Percentiles rank a stretch among this genome's conserved stretches.
These are phyloP conservation scores for Blumeria hordei DNA, from an alignment of 2,329 filamentous ascomycete species.

Conservation along the genomic window DNA sequence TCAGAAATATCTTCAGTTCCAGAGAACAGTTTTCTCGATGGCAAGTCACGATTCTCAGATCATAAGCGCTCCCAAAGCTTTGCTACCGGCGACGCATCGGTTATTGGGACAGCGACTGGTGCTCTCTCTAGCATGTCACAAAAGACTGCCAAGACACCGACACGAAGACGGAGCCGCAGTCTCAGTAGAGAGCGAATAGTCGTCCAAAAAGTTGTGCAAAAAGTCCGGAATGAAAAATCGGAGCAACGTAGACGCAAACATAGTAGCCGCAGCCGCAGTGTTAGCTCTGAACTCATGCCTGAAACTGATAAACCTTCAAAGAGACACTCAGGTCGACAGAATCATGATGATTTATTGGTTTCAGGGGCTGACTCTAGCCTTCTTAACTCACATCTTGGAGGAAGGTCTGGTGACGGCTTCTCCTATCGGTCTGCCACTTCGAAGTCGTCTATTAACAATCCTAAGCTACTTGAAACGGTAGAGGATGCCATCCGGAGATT, in stretches of 20 bases:
- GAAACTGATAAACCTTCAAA: conserved; percentile 22
- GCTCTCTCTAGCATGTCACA: conserved; percentile 16
- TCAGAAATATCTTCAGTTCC: conserved; percentile 78
- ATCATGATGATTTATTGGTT: conserved; percentile 22
- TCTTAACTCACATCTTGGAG: conserved; percentile 28
- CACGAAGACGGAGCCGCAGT: conserved; percentile 33
- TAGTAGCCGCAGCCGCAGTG: conserved; percentile 21
- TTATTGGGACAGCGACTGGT: conserved; percentile 18
- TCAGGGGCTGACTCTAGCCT: conserved; percentile 32
- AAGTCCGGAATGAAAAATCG: conserved; percentile 28
- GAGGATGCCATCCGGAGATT: conserved; percentile 51
- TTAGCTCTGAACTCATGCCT: conserved; percentile 21
- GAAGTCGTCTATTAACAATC: conserved; percentile 46
- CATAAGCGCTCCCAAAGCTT: conserved; percentile 14
- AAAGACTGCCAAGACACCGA: conserved; percentile 32
- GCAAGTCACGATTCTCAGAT: conserved; percentile 14
- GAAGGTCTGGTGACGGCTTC: conserved; percentile 28
- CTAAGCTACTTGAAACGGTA: conserved; percentile 44
- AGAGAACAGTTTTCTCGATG: conserved; percentile 44
- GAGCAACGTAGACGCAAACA: conserved; percentile 20
- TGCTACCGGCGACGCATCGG: conserved; percentile 10
- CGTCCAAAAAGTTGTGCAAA: conserved; percentile 44
- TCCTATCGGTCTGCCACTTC: conserved; percentile 31
- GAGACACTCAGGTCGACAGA: conserved; percentile 23
- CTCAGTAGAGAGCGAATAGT: conserved; percentile 38